Evolutionary conservation across 2,329 filamentous ascomycete genomes (phyloP).

Genomic region (Calonectria montana): DNA sequence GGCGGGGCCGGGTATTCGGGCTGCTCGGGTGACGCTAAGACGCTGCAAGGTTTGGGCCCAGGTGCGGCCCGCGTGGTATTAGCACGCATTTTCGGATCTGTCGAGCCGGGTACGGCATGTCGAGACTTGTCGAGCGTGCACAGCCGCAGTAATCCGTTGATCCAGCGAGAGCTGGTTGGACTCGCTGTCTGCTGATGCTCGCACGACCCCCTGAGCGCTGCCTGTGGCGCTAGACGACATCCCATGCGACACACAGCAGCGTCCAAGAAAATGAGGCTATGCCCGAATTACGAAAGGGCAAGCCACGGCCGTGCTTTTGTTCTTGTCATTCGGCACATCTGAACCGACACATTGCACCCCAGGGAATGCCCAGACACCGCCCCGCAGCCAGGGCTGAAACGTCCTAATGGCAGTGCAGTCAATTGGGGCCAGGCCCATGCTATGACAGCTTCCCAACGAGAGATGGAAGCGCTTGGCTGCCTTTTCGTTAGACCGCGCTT

Average conservation of each 20-base stretch:
- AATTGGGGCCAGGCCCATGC: not conserved
- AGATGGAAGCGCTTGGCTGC: not conserved
- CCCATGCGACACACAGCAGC: not conserved
- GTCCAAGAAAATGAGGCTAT: not conserved
- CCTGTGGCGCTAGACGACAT: not conserved
- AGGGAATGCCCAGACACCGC: not conserved
- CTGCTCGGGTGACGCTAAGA: not conserved
- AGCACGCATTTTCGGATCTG: not conserved
- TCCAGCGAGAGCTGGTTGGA: not conserved
- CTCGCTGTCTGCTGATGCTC: not conserved
- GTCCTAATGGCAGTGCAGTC: not conserved
- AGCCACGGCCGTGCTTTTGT: not conserved
- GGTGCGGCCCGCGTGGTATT: not conserved
- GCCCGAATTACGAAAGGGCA: not conserved
- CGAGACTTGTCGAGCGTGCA: not conserved
- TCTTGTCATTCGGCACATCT: not conserved
- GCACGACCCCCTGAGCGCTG: not conserved
- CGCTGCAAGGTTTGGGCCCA: not conserved
- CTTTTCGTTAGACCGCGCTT: not conserved
- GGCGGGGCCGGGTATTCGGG: not conserved
- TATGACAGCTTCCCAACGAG: not conserved
- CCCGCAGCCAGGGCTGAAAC: conserved; percentile 6
- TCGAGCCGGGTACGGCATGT: not conserved
- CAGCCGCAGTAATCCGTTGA: not conserved
- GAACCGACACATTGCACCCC: not conserved